Evolutionary conservation across 2,329 filamentous ascomycete species (phyloP).

Genomic region (Huntiella abstrusa): DNA sequence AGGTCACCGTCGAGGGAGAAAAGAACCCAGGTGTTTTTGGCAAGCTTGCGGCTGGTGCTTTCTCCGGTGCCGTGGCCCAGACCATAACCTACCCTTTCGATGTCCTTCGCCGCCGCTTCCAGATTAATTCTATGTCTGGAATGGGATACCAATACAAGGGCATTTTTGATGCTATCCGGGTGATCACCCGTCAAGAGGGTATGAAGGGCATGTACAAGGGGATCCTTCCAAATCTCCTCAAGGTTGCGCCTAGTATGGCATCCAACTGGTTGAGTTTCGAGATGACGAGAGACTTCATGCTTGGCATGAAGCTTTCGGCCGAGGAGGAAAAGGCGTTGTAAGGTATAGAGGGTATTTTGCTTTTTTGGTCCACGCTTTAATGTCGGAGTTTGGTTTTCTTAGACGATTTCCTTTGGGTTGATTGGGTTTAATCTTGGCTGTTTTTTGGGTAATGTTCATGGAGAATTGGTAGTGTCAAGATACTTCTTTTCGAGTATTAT

Average conservation of each 20-base stretch:
- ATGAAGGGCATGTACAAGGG: conserved; percentile 81
- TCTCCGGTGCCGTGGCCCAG: conserved; percentile 91
- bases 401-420: not conserved
- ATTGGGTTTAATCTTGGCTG: not conserved
- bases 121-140: conserved; percentile 97
- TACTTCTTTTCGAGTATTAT: too few relatives aligned
- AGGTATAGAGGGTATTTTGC: not conserved
- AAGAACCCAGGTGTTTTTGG: conserved; percentile 60
- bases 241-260: conserved; percentile 96
- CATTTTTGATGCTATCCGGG: conserved; percentile 61
- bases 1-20: conserved; percentile 74
- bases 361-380: not conserved
- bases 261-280: conserved; percentile 98
- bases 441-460: too few relatives aligned
- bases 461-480: too few relatives aligned
- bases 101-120: conserved; percentile 80
- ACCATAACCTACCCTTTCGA: conserved; percentile 99
- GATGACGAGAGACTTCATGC: conserved; percentile 70
- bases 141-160: conserved; percentile 93
- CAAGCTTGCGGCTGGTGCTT: conserved; percentile 75
- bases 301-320: conserved; percentile 35
- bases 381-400: not conserved
- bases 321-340: conserved; percentile 14
- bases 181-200: conserved; percentile 73
- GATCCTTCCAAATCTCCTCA: conserved; percentile 83